These are phyloP conservation scores for Nicotiana attenuata DNA, from an alignment of 257 asterid species.

Conservation along the genomic window DNA sequence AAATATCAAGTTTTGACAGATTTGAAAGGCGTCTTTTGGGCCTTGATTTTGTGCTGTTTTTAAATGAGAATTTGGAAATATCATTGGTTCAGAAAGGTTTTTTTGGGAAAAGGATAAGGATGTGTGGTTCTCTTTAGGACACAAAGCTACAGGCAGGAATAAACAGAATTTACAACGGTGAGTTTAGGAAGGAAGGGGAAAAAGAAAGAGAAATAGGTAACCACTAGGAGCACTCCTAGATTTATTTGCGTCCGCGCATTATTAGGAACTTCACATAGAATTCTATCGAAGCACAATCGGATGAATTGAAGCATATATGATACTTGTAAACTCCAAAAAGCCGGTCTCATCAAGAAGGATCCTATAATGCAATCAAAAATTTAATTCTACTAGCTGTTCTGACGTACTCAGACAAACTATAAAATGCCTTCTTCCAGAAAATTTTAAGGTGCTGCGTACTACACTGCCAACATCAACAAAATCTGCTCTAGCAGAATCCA, in stretches of 20 bases:
- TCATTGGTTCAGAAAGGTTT: background rate
- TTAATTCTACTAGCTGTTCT: background rate
- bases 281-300: background rate
- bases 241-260: background rate
- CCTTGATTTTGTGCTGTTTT: background rate
- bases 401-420: background rate
- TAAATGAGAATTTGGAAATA: background rate
- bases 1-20: background rate
- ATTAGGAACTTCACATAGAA: background rate
- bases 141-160: background rate
- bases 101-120: background rate
- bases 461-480: background rate
- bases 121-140: background rate
- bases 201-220: background rate
- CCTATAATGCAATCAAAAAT: background rate
- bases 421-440: background rate
- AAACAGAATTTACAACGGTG: background rate
- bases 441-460: background rate
- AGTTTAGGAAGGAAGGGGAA: background rate
- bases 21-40: background rate
- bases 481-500: background rate
- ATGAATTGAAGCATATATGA: background rate
- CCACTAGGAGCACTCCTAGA: background rate
- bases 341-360: background rate
- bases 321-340: background rate